Percentiles rank a stretch among this genome's conserved stretches.
Evolutionary conservation across 2,329 filamentous ascomycete genomes (phyloP).

Genomic region (Claviceps africana): DNA sequence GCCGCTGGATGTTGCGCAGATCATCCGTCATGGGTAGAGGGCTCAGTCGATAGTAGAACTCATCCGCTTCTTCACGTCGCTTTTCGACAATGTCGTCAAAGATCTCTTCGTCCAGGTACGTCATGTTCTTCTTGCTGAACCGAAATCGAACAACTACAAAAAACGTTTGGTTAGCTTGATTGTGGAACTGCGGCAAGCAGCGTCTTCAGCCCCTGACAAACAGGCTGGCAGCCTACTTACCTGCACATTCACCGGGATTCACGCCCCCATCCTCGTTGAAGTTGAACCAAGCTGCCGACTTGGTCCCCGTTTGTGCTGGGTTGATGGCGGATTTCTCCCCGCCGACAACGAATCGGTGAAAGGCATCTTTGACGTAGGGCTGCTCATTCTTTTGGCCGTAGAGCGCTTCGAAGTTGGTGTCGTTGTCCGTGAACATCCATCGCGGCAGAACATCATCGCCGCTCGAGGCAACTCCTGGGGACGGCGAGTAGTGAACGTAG

Average conservation of each 20-base stretch:
- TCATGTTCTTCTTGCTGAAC: constrained; percentile 59
- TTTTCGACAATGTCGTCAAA: constrained; percentile 86
- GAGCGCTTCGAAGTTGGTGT: constrained; percentile 70
- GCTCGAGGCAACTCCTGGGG: constrained; percentile 65
- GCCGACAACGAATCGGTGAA: constrained; percentile 77
- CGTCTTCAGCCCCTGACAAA: background rate
- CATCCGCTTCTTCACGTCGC: constrained; percentile 78
- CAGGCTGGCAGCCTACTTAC: constrained; percentile 27
- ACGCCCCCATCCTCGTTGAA: constrained; percentile 87
- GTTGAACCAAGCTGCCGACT: constrained; percentile 79
- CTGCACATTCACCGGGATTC: constrained; percentile 78
- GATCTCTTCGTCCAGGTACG: constrained; percentile 79
- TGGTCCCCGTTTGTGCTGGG: constrained; percentile 67
- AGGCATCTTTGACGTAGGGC: constrained; percentile 86
- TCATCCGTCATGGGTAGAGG: constrained; percentile 89
- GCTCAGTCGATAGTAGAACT: constrained; percentile 89
- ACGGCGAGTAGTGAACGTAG: constrained; percentile 76
- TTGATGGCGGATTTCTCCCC: constrained; percentile 71
- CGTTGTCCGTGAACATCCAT: constrained; percentile 88
- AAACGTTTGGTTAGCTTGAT: background rate
- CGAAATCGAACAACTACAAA: constrained; percentile 71
- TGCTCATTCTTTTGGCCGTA: constrained; percentile 68
- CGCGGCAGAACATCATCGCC: constrained; percentile 75
- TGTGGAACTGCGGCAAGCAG: background rate
- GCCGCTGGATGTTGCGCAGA: constrained; percentile 84